A percentile compares a stretch with the other conserved stretches of the same genome.
phyloP scores from a whole-genome alignment of 2,329 filamentous ascomycete genomes.

The Neoascochyta sp. region DNA sequence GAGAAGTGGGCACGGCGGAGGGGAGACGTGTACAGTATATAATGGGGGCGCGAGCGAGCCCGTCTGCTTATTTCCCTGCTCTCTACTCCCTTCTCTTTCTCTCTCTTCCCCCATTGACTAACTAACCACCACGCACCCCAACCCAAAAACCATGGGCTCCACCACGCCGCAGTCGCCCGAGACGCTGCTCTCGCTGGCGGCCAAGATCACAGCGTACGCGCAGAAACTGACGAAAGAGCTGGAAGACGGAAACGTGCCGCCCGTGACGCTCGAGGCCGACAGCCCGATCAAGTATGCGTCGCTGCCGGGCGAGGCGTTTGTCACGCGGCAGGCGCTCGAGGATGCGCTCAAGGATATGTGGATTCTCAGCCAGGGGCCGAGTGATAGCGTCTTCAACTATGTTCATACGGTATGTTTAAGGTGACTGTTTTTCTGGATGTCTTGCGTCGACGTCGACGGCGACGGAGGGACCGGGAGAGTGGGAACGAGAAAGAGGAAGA shows the following conservation, averaged over 20 bases:
- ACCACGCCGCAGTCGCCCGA: slow-evolving; percentile 15
- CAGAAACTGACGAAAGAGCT: slow-evolving; percentile 42
- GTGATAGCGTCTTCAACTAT: slow-evolving; percentile 48
- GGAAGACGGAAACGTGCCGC: slow-evolving; percentile 43
- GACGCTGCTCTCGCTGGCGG: slow-evolving; percentile 45
- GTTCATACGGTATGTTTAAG: slow-evolving; percentile 22
- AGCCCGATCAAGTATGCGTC: slow-evolving; percentile 43
- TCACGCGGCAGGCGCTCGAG: slow-evolving; percentile 44
- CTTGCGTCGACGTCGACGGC: too few relatives aligned
- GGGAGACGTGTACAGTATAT: too few relatives aligned
- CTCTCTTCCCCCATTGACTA: neutral
- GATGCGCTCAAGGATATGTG: slow-evolving; percentile 49
- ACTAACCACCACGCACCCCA: too few relatives aligned
- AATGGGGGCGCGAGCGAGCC: too few relatives aligned
- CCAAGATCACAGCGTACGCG: slow-evolving; percentile 46
- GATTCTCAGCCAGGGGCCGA: slow-evolving; percentile 48
- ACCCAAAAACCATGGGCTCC: slow-evolving; percentile 11
- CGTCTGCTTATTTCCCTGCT: neutral
- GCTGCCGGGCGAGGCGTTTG: slow-evolving; percentile 45
- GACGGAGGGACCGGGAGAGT: too few relatives aligned
- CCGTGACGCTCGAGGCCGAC: slow-evolving; percentile 45
- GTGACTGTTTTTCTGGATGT: too few relatives aligned
- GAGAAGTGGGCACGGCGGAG: too few relatives aligned
- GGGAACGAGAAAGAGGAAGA: too few relatives aligned
- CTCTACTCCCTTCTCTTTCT: too few relatives aligned